Evolutionary conservation across 2,329 filamentous ascomycete genomes (phyloP).

Genomic region (Cryphonectria nitschkei): DNA sequence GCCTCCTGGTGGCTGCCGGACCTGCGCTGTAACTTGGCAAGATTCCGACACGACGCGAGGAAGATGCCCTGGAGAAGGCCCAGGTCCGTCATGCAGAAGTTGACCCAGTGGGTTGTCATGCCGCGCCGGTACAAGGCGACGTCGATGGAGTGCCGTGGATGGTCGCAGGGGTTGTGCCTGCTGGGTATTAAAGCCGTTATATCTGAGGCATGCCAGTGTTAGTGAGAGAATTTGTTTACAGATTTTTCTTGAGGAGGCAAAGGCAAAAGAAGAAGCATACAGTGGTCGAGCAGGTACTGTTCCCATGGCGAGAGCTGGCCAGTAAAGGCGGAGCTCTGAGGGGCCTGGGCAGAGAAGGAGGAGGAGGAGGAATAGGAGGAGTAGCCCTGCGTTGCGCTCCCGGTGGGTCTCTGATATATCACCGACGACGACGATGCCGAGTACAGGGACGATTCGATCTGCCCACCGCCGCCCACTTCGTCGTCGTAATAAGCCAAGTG

Average conservation of each 20-base stretch:
- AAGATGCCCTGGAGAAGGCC: slow-evolving; percentile 19
- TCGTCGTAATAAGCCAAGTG: not conserved
- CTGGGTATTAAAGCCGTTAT: slow-evolving; percentile 14
- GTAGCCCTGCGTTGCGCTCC: too few species aligned
- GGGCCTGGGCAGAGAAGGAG: not conserved
- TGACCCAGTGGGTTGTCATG: slow-evolving; percentile 9
- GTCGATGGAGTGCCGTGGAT: slow-evolving; percentile 4
- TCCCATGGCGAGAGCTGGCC: slow-evolving; percentile 11
- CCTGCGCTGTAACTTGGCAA: slow-evolving; percentile 8
- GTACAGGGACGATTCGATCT: not conserved
- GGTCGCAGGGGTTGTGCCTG: slow-evolving; percentile 17
- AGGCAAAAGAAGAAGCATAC: slow-evolving; percentile 15
- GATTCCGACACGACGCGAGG: slow-evolving; percentile 1
- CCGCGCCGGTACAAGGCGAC: slow-evolving; percentile 2
- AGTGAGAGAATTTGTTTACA: too few species aligned
- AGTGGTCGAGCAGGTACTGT: slow-evolving; percentile 16
- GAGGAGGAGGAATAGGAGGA: not conserved
- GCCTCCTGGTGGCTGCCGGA: not conserved
- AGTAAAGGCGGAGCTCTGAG: not conserved
- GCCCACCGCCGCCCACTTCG: not conserved
- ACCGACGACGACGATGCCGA: not conserved
- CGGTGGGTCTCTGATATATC: not conserved
- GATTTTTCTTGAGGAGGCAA: too few species aligned
- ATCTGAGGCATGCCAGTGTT: not conserved
- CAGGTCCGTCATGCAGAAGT: slow-evolving; percentile 18